phyloP scores from a whole-genome alignment of 257 asterid genomes.

The Echium plantagineum region DNA sequence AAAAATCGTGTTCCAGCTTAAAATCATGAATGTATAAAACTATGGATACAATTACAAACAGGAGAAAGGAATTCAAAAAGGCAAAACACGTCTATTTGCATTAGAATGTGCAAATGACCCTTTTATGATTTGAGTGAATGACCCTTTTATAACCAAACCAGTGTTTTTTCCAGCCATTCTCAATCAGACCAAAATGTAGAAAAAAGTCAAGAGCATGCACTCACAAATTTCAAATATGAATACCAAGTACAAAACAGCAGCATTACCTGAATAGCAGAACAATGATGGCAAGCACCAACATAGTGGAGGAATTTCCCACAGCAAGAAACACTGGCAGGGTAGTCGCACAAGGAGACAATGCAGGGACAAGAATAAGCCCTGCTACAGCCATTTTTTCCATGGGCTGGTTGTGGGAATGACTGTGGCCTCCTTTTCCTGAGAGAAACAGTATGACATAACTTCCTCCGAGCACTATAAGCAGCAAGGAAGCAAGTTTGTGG shows the following conservation, averaged over 20 bases:
- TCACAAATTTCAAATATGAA: not conserved
- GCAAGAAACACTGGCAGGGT: slow-evolving; percentile 99
- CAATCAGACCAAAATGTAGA: not conserved
- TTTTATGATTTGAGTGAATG: no score
- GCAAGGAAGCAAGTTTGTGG: slow-evolving; percentile 81
- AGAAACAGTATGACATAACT: slow-evolving; percentile 66
- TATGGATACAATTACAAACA: no score
- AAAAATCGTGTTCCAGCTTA: not conserved
- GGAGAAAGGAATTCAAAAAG: no score
- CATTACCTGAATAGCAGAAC: slow-evolving; percentile 79
- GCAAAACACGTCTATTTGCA: no score
- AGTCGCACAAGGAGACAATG: slow-evolving; percentile 96
- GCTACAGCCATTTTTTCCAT: slow-evolving; percentile 99
- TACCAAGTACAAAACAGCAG: slow-evolving; percentile 1
- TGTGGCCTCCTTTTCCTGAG: slow-evolving; percentile 81
- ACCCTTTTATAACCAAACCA: no score
- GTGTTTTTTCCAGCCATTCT: not conserved
- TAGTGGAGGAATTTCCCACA: slow-evolving; percentile 84
- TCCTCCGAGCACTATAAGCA: slow-evolving; percentile 83
- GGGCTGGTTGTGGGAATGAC: slow-evolving; percentile 93
- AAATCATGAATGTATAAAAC: not conserved
- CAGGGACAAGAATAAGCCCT: slow-evolving; percentile 94
- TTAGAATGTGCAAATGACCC: no score
- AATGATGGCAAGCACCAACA: slow-evolving; percentile 94
- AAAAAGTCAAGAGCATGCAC: not conserved